A percentile compares a stretch with the other conserved stretches of the same genome.
Conservation (phyloP, 441 rosid genomes). For the Erodium moschatum region DNA sequence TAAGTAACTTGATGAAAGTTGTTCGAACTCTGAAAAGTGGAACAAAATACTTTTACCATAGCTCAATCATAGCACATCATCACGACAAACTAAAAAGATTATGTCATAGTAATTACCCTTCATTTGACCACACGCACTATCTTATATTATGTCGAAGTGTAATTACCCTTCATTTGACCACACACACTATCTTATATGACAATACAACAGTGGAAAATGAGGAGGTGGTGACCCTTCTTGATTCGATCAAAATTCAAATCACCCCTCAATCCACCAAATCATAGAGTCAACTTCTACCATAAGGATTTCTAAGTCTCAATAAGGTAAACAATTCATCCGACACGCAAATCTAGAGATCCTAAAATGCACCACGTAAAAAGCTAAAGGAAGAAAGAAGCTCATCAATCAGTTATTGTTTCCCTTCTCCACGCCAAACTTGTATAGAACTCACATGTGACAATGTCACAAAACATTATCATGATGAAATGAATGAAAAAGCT, state of each 20-base stretch:
- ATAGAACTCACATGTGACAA: not conserved
- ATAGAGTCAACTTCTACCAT: too few species aligned
- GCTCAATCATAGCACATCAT: not conserved
- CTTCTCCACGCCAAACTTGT: not conserved
- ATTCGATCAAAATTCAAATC: too few species aligned
- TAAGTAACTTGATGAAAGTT: too few species aligned
- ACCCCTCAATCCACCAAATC: too few species aligned
- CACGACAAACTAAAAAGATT: not conserved
- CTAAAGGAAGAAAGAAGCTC: not conserved
- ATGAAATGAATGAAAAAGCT: not conserved
- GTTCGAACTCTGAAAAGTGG: not conserved
- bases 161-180: not conserved
- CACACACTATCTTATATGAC: not conserved
- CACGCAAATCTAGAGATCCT: too few species aligned
- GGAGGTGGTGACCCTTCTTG: too few species aligned
- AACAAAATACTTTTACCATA: not conserved
- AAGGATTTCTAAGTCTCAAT: too few species aligned
- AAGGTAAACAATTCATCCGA: too few species aligned
- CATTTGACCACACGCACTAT: too few species aligned
- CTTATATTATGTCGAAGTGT: too few species aligned
- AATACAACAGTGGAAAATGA: too few species aligned
- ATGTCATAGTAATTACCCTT: not conserved
- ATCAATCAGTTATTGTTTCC: not conserved
- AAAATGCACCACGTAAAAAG: too few species aligned
- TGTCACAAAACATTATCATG: not conserved